Evolutionary conservation across 2,329 filamentous ascomycete species (phyloP).

Genomic region (Hypoxylon sp.): DNA sequence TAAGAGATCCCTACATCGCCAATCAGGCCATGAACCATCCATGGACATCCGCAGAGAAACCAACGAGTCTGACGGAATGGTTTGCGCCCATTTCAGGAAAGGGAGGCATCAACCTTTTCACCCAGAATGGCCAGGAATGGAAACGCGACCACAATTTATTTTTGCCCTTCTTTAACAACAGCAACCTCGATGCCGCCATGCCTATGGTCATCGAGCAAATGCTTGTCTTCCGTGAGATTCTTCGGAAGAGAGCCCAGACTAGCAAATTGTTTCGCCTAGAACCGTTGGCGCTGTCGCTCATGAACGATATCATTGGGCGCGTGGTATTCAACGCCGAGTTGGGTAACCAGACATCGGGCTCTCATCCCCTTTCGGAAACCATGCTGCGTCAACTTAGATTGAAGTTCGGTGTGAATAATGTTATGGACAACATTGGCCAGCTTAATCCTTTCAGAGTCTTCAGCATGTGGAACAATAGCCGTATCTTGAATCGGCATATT

Average conservation of each 20-base stretch:
- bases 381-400: slow-evolving; percentile 50
- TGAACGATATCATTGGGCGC: slow-evolving; percentile 53
- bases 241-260: slow-evolving; percentile 42
- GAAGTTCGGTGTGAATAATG: slow-evolving; percentile 49
- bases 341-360: slow-evolving; percentile 49
- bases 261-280: slow-evolving; percentile 45
- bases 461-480: slow-evolving; percentile 53
- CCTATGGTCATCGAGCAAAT: slow-evolving; percentile 50
- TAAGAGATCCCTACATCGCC: slow-evolving; percentile 51
- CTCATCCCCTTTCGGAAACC: slow-evolving; percentile 51
- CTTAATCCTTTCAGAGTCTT: slow-evolving; percentile 51
- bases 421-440: slow-evolving; percentile 47
- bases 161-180: slow-evolving; percentile 52
- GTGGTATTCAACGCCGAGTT: slow-evolving; percentile 52
- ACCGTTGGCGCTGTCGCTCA: slow-evolving; percentile 48
- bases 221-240: slow-evolving; percentile 47
- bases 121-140: slow-evolving; percentile 52
- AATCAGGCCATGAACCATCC: slow-evolving; percentile 51
- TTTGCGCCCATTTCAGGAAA: slow-evolving; percentile 52
- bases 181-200: slow-evolving; percentile 51
- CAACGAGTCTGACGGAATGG: slow-evolving; percentile 48
- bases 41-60: slow-evolving; percentile 48
- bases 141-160: slow-evolving; percentile 50
- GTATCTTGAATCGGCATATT: slow-evolving; percentile 50
- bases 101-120: slow-evolving; percentile 51